Base-by-base conservation (phyloP, 352 stramenopile genomes). In the Pythium apleroticum region DNA sequence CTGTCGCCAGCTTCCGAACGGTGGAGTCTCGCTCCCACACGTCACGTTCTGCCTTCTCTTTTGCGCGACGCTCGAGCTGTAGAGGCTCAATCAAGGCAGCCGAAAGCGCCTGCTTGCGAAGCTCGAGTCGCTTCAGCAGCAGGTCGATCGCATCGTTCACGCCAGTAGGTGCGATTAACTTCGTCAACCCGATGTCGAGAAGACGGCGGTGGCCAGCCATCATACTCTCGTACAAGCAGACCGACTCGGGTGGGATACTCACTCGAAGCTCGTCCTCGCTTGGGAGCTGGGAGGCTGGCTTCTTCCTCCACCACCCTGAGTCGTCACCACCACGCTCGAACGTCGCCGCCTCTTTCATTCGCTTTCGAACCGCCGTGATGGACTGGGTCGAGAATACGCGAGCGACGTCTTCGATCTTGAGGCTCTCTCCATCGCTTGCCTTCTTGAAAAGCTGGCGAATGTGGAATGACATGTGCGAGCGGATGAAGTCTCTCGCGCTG, bases 151-250 rank as follows among this genome's bases (percentile, higher is more conserved):
- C 81, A 17, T 71, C 74, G 58, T 92, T 84, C 20, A 95, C 83
- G 50, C 83, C 83, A 14, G 76, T 82, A 25, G 82, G 78, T 5
- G 81, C 89, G 17, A 92, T 90, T 8, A 89, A 64, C 61, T 93
- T 95, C 19, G 84, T 92, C 24, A 95, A 46, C 17, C 84, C 86
- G 61, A 89, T 90, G 69, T 95, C 86, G 28, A 92, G 60, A 10
- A 95, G 71, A 17, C 81, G 75, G 22, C 85, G 69, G 52, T 95
- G 84, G 19, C 86, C 86, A 28, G 84, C 84, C 86, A 95, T 95
- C 84, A 93, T 92, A 37, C 82, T 93, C 65, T 95, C 86, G 62
- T 95, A 92, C 27, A 95, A 70, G 58, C 86, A 95, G 17, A 95
- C 86, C 24, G 78, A 88, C 63, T 95, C 86, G 14, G 86, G 86